phyloP scores from a whole-genome alignment of 306 rosid genomes.

The Vigna angularis region DNA sequence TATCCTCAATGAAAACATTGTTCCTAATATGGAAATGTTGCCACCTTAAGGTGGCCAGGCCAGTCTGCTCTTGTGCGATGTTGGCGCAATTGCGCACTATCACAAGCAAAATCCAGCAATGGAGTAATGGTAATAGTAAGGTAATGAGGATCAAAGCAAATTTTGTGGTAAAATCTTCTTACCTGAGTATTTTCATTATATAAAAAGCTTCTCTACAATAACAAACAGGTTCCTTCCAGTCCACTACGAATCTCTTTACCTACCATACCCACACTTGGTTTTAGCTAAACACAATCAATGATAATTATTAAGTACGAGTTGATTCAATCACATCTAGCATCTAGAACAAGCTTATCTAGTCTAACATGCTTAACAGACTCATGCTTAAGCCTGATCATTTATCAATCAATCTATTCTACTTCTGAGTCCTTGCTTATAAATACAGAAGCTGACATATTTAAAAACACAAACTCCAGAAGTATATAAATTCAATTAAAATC shows the following conservation, averaged over 20 bases:
- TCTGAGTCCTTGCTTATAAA: background rate
- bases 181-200: constrained; percentile 1
- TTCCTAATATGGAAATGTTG: too few species aligned
- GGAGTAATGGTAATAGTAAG: background rate
- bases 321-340: background rate
- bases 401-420: background rate
- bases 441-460: background rate
- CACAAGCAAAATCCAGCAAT: too few species aligned
- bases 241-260: constrained; percentile 6
- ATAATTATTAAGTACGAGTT: background rate
- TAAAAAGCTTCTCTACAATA: constrained; percentile 3
- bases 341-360: constrained; percentile 22
- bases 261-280: background rate
- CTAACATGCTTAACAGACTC: too few species aligned
- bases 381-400: too few species aligned
- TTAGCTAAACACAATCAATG: constrained; percentile 1
- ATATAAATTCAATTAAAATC: constrained; percentile 22
- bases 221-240: constrained; percentile 14
- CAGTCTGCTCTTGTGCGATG: too few species aligned
- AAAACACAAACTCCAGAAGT: background rate
- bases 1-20: too few species aligned
- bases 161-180: background rate
- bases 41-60: too few species aligned
- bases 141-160: constrained; percentile 2
- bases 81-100: too few species aligned